Evolutionary conservation across 2,329 filamentous ascomycete genomes (phyloP), one percentile per base, ranked within the genome.

Genomic region (Hypoxylon sp.): DNA sequence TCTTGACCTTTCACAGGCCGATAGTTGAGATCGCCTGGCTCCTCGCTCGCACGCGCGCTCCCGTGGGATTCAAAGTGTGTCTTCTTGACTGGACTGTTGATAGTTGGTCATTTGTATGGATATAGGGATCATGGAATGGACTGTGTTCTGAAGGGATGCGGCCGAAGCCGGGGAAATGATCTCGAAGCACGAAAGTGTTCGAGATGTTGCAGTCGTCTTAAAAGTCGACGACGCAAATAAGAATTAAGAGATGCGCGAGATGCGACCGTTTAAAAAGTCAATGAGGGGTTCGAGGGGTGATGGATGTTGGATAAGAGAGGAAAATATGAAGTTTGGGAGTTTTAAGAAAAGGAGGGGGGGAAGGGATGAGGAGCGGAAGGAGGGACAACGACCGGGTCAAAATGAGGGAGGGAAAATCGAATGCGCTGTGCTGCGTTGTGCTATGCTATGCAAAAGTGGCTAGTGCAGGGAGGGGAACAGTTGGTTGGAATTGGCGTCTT

Each of bases 61-160:
- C 86, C 88, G 87, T 89, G 83, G 83, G 85, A 81, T 87, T 90
- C 87, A 90, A 90, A 90, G 88, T 84, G 87, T 89, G 87, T 85
- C 85, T 83, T 81, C 81, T 80, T 83, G 83, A 84, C 83, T 83
- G 70, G 81, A 77, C 69, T 78, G 75, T 71, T 77, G 78, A 80
- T 77, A 80, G 78, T 76, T 82, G 82, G 79, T 83, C 83, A 85
- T 85, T 85, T 80, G 83, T 81, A 81, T 78, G 76, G 78, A 71
- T 81, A 78, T 78, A 76, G 74, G 84, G 80, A 81, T 88, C 87
- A 89, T 89, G 79, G 81, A 81, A 82, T 72, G 75, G 72, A 75
- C 76, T 78, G 75, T 78, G 75, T 70, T 73, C 62, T 75, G 73
- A 76, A 76, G 74, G 71, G 75, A 73, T 79, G 73, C 74, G 77